Evolutionary conservation across 805 yeast genomes (phyloP), one percentile per base, ranked within the genome.

Genomic region (Ogataea degrootiae): DNA sequence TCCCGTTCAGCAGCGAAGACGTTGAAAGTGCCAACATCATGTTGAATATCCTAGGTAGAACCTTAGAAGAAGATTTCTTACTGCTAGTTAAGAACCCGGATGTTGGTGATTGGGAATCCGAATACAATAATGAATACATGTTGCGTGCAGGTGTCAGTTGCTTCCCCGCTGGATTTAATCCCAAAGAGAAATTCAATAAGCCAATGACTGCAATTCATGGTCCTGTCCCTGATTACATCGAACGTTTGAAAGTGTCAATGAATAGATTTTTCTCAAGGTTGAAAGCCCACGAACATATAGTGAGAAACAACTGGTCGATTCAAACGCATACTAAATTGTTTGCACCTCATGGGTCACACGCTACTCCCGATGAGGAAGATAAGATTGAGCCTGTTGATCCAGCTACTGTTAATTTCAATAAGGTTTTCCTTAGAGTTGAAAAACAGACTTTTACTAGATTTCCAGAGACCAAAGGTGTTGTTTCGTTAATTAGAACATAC

Each of bases 81-180:
- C 62, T 86, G 6, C 55, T 85, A 55, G 58, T 76, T 6, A 73
- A 73, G 46, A 60, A 62, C 48, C 67, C 65, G 12, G 68, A 65
- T 19, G 11, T 26, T 4, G 72, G 70, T 31, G 64, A 66, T 23
- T 59, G 56, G 12, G 66, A 57, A 26, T 63, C 61, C 34, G 66
- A 57, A 26, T 63, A 62, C 34, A 79, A 77, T 46, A 90, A 83
- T 46, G 90, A 83, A 55, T 85, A 83, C 59, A 68, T 74, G 26
- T 61, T 82, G 39, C 69, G 83, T 44, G 82, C 80, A 0, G 79
- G 81, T 7, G 67, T 76, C 4, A 74, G 82, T 22, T 80, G 82
- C 7, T 83, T 83, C 55, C 88, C 92, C 1, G 79, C 84, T 1
- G 92, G 92, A 2, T 86, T 86, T 63, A 80, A 80, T 57, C 91